A percentile compares a stretch with the other conserved stretches of the same genome.
Conservation (phyloP, 1,139 yeast genomes). For the Martiniozyma asiatica region DNA sequence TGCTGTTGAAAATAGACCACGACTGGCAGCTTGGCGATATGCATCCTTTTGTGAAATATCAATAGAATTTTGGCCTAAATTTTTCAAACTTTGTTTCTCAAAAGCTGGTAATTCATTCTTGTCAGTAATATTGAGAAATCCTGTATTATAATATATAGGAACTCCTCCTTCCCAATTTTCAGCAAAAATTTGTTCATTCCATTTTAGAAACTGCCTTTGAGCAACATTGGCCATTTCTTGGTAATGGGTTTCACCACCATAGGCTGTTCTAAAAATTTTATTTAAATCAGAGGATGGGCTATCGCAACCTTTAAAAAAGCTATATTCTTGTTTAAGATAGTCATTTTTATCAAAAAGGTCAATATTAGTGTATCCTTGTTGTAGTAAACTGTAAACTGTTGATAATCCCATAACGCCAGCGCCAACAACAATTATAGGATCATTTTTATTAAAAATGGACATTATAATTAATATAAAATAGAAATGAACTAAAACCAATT, state of each 20-base stretch:
- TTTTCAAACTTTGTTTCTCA: conserved; percentile 11
- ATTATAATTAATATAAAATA: too few relatives aligned
- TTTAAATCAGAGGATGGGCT: conserved; percentile 32
- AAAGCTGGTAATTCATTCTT: conserved; percentile 16
- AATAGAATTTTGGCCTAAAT: conserved; percentile 13
- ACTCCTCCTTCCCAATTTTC: too few relatives aligned
- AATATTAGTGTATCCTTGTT: conserved; percentile 19
- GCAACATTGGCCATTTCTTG: conserved; percentile 28
- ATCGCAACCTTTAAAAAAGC: conserved; percentile 25
- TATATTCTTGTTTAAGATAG: conserved; percentile 20
- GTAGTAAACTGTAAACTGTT: conserved; percentile 27
- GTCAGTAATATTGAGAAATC: conserved; percentile 17
- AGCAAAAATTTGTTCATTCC: conserved; percentile 26
- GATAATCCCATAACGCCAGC: conserved; percentile 38
- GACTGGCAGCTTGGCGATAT: conserved; percentile 26
- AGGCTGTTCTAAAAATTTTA: conserved; percentile 29
- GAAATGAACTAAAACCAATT: too few relatives aligned
- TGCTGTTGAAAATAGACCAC: conserved; percentile 32
- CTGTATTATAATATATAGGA: too few relatives aligned
- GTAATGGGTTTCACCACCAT: conserved; percentile 27
- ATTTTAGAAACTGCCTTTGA: conserved; percentile 23
- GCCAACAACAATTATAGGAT: conserved; percentile 31
- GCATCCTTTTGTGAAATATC: too few relatives aligned
- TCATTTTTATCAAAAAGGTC: conserved; percentile 26
- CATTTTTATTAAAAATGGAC: too few relatives aligned